Conservation (phyloP, 805 yeast species). For the Lipomyces starkeyi region DNA sequence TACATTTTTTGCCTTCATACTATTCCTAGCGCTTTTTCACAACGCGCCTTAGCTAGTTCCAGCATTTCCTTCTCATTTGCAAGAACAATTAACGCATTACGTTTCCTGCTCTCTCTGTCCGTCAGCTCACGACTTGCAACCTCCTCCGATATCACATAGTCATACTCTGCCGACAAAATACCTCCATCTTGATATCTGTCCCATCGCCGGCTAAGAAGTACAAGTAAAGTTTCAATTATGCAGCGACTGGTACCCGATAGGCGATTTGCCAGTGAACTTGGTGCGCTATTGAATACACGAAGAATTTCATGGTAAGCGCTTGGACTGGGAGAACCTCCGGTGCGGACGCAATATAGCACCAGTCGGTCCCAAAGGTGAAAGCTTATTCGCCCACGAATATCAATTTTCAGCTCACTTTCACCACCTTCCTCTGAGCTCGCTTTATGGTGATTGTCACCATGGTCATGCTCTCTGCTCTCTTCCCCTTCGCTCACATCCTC, state of each 20-base stretch:
- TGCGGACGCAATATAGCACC: conserved; percentile 6
- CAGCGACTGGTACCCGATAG: not conserved
- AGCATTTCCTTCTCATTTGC: conserved; percentile 33
- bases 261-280: not conserved
- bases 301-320: conserved; percentile 14
- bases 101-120: conserved; percentile 6
- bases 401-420: conserved; percentile 17
- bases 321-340: not conserved
- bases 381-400: conserved; percentile 13
- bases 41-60: conserved; percentile 23
- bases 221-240: not conserved
- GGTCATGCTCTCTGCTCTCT: not conserved
- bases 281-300: conserved; percentile 14
- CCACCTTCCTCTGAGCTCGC: not conserved
- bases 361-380: conserved; percentile 20
- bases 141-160: conserved; percentile 22
- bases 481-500: conserved; percentile 7
- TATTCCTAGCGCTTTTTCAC: conserved; percentile 20
- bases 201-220: conserved; percentile 16
- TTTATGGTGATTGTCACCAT: not conserved
- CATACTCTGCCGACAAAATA: conserved; percentile 19
- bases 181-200: conserved; percentile 24
- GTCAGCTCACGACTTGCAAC: not conserved
- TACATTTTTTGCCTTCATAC: not conserved
- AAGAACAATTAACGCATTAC: conserved; percentile 19